Conservation (phyloP, 1,139 yeast species). For the Kodamaea plutei region DNA sequence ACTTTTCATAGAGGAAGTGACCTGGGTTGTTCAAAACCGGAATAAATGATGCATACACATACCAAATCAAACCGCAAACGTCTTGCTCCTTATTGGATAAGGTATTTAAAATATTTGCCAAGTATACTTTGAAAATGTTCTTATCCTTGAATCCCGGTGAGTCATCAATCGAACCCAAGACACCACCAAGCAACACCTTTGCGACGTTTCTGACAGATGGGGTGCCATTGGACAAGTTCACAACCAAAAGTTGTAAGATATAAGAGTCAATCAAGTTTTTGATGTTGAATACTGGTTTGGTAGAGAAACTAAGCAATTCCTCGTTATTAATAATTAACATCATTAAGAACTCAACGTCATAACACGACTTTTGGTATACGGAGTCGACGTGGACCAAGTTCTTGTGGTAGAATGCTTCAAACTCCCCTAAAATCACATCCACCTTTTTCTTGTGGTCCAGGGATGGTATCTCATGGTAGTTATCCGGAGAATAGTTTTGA, state of each 20-base stretch:
- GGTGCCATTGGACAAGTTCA: constrained; percentile 34
- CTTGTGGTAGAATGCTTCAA: constrained; percentile 21
- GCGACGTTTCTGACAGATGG: constrained; percentile 20
- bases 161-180: constrained; percentile 33
- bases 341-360: constrained; percentile 61
- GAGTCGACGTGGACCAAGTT: constrained; percentile 14
- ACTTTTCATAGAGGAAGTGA: constrained; percentile 68
- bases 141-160: constrained; percentile 50
- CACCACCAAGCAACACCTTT: constrained; percentile 37
- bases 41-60: constrained; percentile 46
- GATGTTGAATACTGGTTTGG: constrained; percentile 38
- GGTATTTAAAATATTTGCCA: constrained; percentile 59
- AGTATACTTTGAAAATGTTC: constrained; percentile 49
- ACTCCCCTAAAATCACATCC: constrained; percentile 14
- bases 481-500: constrained; percentile 16
- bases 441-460: background rate
- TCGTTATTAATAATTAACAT: constrained; percentile 57
- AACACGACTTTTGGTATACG: constrained; percentile 26
- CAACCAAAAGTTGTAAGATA: constrained; percentile 54
- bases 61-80: constrained; percentile 30
- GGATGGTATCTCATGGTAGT: background rate
- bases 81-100: constrained; percentile 17
- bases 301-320: constrained; percentile 44
- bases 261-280: constrained; percentile 56
- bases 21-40: constrained; percentile 62